Evolutionary conservation across 805 yeast genomes (phyloP), one percentile per base, ranked within the genome.

Genomic region (Candida patagonica): DNA sequence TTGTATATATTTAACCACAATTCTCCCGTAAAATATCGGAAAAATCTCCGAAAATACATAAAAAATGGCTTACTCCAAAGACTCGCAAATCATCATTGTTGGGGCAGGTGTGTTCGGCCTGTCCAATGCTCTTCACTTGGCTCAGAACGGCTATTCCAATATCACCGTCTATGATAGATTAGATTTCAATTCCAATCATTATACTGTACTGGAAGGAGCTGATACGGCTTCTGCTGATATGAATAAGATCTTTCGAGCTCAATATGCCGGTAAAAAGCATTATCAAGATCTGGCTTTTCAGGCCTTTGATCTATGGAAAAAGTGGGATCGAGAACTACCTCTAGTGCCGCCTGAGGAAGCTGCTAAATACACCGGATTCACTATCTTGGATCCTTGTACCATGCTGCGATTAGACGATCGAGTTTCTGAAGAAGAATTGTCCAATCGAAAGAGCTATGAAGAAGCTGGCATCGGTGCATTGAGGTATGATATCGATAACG

Each of bases 51-150:
- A n/a, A n/a, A n/a, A n/a, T n/a, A n/a, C n/a, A n/a, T n/a, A n/a
- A n/a, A n/a, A n/a, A n/a, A n/a, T n/a, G n/a, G n/a, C n/a, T n/a
- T 35, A 13, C 30, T 17, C n/a, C n/a, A 36, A 36, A n/a, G 33
- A 36, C 6, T n/a, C 22, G 16, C 10, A n/a, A 12, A 36, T 36
- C 19, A 40, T 47, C n/a, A 47, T 48, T 12, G 42, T 48, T 16
- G 52, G 52, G 2, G 45, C 42, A 8, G 52, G 52, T 10, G 49
- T 48, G 19, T 45, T 48, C 27, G 43, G 43, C 2, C 23, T 40
- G 15, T 38, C 43, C 25, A 36, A 24, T 19, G 43, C 43, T 27
- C 35, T 36, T 10, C 41, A 35, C 25, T 42, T 40, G 5, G 32
- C 40, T 27, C 29, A 27, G 24, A 17, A 27, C 12, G 43, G 43